Evolutionary conservation across 2,329 filamentous ascomycete species (phyloP).

Genomic region (Stagonosporopsis tanaceti): DNA sequence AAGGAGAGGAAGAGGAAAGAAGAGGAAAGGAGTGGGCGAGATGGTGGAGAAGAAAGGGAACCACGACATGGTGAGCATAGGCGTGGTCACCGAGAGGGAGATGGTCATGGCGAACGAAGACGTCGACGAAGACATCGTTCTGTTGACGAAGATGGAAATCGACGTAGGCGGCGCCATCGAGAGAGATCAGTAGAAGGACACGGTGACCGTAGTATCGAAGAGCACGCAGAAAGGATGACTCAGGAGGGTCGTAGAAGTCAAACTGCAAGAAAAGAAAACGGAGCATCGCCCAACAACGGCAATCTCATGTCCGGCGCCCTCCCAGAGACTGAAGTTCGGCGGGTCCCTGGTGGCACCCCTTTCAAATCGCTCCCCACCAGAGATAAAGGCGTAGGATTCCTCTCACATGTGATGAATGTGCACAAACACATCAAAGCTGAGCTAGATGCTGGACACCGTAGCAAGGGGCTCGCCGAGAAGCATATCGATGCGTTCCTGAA

Average conservation of each 20-base stretch:
- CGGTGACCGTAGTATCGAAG: background rate
- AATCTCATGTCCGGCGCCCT: background rate
- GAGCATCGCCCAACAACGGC: background rate
- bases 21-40: background rate
- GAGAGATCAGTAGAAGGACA: background rate
- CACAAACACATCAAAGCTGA: constrained; percentile 35
- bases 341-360: constrained; percentile 27
- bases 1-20: background rate
- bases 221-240: background rate
- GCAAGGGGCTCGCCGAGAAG: constrained; percentile 25
- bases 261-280: background rate
- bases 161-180: background rate
- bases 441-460: constrained; percentile 26
- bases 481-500: constrained; percentile 16
- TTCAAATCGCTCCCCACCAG: constrained; percentile 30
- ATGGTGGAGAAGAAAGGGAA: background rate
- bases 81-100: background rate
- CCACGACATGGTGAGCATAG: background rate
- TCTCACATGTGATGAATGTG: constrained; percentile 28
- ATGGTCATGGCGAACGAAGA: background rate
- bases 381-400: constrained; percentile 27
- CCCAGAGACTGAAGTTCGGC: background rate
- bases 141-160: background rate
- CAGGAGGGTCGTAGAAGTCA: background rate
- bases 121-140: background rate